Conservation (phyloP, 2,329 filamentous ascomycete species). For the Monosporascus sp. region DNA sequence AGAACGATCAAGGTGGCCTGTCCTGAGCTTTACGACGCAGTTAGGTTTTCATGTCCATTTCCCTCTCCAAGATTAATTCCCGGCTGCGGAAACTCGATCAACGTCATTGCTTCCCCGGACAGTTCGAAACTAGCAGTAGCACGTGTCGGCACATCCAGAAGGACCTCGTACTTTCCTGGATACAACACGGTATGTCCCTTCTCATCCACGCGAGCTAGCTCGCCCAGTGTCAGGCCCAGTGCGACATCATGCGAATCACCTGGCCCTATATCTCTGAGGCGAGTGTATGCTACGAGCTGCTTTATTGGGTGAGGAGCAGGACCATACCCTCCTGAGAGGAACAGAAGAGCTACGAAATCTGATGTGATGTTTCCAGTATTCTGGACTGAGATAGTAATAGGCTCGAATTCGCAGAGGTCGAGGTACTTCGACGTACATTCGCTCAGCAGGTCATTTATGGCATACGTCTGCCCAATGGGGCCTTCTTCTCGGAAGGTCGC, state of each 20-base stretch:
- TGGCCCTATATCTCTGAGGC: constrained; percentile 27
- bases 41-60: constrained; percentile 19
- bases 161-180: constrained; percentile 38
- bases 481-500: constrained; percentile 10
- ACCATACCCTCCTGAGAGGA: constrained; percentile 33
- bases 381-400: constrained; percentile 31
- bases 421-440: constrained; percentile 25
- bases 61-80: constrained; percentile 19
- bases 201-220: constrained; percentile 38
- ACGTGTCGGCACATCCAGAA: constrained; percentile 34
- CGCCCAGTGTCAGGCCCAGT: constrained; percentile 37
- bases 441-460: constrained; percentile 31
- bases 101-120: constrained; percentile 29
- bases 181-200: constrained; percentile 42
- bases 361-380: constrained; percentile 37
- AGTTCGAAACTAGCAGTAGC: constrained; percentile 34
- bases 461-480: constrained; percentile 8
- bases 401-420: constrained; percentile 34
- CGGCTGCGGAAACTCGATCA: constrained; percentile 31
- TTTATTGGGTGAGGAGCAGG: constrained; percentile 42
- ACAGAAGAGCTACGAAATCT: constrained; percentile 42
- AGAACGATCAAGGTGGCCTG: too few relatives aligned
- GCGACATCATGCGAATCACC: constrained; percentile 19
- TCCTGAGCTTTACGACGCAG: too few relatives aligned
- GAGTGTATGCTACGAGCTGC: constrained; percentile 37